Conservation (phyloP, 1,139 yeast species). For the Kodamaea alishanica region DNA sequence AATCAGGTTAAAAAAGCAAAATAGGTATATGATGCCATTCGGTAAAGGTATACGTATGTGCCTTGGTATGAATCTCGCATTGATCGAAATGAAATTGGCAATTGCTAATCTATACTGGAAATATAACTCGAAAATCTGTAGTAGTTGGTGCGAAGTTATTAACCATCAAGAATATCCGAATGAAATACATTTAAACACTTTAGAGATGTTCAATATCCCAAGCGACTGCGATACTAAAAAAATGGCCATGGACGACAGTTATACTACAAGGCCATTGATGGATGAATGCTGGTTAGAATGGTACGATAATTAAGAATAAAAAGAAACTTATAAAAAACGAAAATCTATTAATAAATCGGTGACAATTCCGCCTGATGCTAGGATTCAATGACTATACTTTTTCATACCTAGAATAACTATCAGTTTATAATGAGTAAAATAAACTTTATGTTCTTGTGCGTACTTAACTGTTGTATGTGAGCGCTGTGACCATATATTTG, state of each 20-base stretch:
- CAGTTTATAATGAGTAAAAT: too few relatives aligned
- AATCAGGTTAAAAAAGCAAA: constrained; percentile 42
- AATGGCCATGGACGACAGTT: constrained; percentile 52
- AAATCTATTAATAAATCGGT: not conserved
- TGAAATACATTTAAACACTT: constrained; percentile 15
- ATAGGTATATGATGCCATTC: constrained; percentile 59
- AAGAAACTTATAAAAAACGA: not conserved
- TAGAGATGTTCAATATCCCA: not conserved
- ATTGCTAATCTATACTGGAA: constrained; percentile 53
- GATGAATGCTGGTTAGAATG: constrained; percentile 54
- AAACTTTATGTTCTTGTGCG: too few relatives aligned
- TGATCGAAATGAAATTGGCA: constrained; percentile 61
- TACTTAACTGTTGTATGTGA: too few relatives aligned
- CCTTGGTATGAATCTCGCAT: constrained; percentile 65
- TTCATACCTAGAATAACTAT: too few relatives aligned
- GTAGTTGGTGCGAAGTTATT: constrained; percentile 42
- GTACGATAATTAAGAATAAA: constrained; percentile 16
- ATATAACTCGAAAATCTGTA: constrained; percentile 33
- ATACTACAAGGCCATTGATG: constrained; percentile 48
- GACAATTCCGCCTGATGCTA: not conserved
- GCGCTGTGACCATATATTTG: too few relatives aligned
- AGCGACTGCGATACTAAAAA: constrained; percentile 18
- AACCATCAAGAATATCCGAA: constrained; percentile 8
- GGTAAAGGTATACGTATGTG: constrained; percentile 79
- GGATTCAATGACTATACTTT: too few relatives aligned